Percentiles rank a stretch among this genome's conserved stretches.
These are phyloP conservation scores for Nemania diffusa DNA, from an alignment of 2,329 filamentous ascomycete genomes.

Conservation along the genomic window DNA sequence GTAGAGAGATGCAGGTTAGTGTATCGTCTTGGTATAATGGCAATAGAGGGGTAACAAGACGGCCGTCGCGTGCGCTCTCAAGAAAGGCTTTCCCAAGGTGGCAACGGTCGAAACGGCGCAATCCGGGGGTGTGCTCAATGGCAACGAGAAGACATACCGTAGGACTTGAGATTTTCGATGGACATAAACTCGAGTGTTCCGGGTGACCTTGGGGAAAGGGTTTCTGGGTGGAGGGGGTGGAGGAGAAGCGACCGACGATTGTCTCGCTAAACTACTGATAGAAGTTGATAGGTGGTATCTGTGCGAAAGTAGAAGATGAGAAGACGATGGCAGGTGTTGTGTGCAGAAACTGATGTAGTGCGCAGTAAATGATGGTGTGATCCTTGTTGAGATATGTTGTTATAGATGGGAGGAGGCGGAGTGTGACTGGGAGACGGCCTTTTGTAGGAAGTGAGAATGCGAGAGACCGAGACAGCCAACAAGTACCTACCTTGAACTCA, in stretches of 20 bases:
- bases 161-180: conserved; percentile 98
- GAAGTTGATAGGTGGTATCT: conserved; percentile 30
- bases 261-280: conserved; percentile 57
- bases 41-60: conserved; percentile 33
- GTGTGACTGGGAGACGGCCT: conserved; percentile 32
- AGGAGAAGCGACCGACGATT: conserved; percentile 64
- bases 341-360: conserved; percentile 28
- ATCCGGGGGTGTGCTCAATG: not conserved
- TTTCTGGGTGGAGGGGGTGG: conserved; percentile 53
- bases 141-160: conserved; percentile 71
- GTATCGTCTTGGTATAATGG: not conserved
- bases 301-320: conserved; percentile 9
- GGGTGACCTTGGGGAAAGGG: conserved; percentile 67
- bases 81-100: not conserved
- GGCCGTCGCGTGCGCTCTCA: conserved; percentile 2
- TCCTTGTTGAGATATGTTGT: conserved; percentile 33
- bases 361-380: conserved; percentile 28
- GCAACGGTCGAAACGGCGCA: not conserved
- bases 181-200: conserved; percentile 91
- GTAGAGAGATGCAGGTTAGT: conserved; percentile 45
- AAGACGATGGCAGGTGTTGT: conserved; percentile 12
- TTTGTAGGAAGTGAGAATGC: conserved; percentile 27
- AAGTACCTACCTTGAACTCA: not conserved
- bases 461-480: conserved; percentile 7
- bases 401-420: conserved; percentile 28